phyloP scores from a whole-genome alignment of 768 basidiomycete species.

The Termitomyces sp. region DNA sequence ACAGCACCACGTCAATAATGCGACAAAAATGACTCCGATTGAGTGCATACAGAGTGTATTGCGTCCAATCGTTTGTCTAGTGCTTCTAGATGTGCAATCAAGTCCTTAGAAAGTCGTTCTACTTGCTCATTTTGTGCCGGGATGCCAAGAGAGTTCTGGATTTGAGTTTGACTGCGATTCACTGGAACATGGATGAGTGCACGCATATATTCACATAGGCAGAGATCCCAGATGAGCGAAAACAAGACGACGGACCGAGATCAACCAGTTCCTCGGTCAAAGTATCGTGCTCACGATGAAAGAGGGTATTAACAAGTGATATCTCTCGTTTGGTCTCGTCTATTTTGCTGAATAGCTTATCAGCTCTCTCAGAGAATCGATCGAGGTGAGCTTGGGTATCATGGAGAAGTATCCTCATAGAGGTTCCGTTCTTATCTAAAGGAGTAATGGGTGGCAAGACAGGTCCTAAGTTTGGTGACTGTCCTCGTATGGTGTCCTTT shows the following conservation, averaged over 20 bases:
- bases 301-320: constrained; percentile 46
- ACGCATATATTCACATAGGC: constrained; percentile 12
- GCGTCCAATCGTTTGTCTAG: constrained; percentile 54
- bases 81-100: constrained; percentile 37
- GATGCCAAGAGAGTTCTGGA: constrained; percentile 52
- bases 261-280: constrained; percentile 51
- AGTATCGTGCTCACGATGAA: constrained; percentile 54
- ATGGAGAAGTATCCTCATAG: constrained; percentile 66
- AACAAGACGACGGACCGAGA: constrained; percentile 37
- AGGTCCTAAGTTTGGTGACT: constrained; percentile 15
- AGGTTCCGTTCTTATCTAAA: constrained; percentile 61
- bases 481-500: constrained; percentile 29
- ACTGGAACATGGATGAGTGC: constrained; percentile 30
- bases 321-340: constrained; percentile 52
- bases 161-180: constrained; percentile 56
- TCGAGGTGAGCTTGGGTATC: constrained; percentile 73
- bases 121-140: constrained; percentile 46
- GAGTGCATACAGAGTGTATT: constrained; percentile 38
- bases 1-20: constrained; percentile 2
- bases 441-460: constrained; percentile 37
- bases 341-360: constrained; percentile 43
- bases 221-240: not conserved
- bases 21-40: not conserved
- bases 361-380: constrained; percentile 55
- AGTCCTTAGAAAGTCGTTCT: constrained; percentile 34